These are phyloP conservation scores for Phytopythium ostracodes DNA, from an alignment of 352 stramenopile species.

Conservation along the genomic window DNA sequence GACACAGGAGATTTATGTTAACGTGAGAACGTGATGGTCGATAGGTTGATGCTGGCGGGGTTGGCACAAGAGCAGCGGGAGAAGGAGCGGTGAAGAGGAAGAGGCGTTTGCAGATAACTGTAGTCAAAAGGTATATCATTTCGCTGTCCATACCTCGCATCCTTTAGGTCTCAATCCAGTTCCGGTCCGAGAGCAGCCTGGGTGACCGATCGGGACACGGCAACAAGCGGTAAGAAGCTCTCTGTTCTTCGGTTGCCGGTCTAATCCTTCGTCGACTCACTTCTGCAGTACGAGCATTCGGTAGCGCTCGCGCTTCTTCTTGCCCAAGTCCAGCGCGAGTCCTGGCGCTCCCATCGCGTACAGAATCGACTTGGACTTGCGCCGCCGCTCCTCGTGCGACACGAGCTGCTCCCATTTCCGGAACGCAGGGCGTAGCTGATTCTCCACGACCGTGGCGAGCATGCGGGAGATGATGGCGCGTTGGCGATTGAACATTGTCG, in stretches of 20 bases:
- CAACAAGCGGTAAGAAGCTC: neutral
- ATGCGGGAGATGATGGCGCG: conserved; percentile 40
- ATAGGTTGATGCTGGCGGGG: neutral
- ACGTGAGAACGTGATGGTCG: neutral
- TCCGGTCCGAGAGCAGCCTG: neutral
- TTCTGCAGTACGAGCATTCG: conserved; percentile 69
- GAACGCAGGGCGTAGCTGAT: conserved; percentile 53
- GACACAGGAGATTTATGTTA: neutral
- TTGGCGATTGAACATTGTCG: conserved; percentile 42
- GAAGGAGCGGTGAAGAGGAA: neutral
- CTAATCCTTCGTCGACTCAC: conserved; percentile 10
- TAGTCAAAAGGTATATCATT: conserved; percentile 2
- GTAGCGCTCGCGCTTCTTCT: conserved; percentile 60
- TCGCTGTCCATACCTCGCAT: neutral
- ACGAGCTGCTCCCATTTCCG: conserved; percentile 48
- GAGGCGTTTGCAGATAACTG: conserved; percentile 5
- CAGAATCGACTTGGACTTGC: conserved; percentile 39
- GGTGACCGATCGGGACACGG: neutral
- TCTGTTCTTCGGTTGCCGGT: neutral
- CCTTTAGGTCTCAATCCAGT: neutral
- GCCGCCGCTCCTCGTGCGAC: conserved; percentile 21
- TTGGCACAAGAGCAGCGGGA: neutral
- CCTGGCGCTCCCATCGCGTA: conserved; percentile 39
- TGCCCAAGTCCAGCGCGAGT: conserved; percentile 55
- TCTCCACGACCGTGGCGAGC: conserved; percentile 33